Percentiles rank a stretch among this genome's conserved stretches.
Evolutionary conservation across 148 eudicot genomes (phyloP).

Genomic region (Cornus kousa): DNA sequence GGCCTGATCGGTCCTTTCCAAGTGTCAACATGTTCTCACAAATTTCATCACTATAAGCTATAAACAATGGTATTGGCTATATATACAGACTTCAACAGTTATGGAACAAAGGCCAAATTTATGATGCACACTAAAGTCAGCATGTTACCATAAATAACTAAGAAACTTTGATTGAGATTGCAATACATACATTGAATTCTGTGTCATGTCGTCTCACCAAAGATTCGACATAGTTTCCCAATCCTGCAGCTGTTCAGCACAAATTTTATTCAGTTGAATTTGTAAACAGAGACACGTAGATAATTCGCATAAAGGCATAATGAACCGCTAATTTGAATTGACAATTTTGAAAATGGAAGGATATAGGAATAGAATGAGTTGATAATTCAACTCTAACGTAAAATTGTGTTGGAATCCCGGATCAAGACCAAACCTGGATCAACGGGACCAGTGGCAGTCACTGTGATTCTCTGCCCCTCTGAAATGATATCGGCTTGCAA

Average conservation of each 20-base stretch:
- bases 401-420: background rate
- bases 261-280: conserved; percentile 9
- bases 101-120: background rate
- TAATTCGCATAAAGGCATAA: background rate
- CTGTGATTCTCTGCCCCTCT: conserved; percentile 41
- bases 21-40: background rate
- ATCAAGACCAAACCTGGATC: conserved; percentile 71
- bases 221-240: conserved; percentile 98
- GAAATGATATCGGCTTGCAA: conserved; percentile 65
- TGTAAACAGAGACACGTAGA: background rate
- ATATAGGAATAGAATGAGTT: background rate
- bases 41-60: background rate
- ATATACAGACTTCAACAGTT: background rate
- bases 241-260: conserved; percentile 81
- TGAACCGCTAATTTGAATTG: background rate
- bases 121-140: background rate
- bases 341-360: background rate
- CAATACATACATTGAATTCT: conserved; percentile 70
- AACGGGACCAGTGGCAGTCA: conserved; percentile 74
- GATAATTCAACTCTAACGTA: background rate
- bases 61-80: background rate
- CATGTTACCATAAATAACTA: background rate
- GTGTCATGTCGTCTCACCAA: conserved; percentile 87
- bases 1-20: background rate
- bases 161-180: background rate